Conservation (phyloP, 1,284 basidiomycete genomes). For the Macrocystidia cucumis region DNA sequence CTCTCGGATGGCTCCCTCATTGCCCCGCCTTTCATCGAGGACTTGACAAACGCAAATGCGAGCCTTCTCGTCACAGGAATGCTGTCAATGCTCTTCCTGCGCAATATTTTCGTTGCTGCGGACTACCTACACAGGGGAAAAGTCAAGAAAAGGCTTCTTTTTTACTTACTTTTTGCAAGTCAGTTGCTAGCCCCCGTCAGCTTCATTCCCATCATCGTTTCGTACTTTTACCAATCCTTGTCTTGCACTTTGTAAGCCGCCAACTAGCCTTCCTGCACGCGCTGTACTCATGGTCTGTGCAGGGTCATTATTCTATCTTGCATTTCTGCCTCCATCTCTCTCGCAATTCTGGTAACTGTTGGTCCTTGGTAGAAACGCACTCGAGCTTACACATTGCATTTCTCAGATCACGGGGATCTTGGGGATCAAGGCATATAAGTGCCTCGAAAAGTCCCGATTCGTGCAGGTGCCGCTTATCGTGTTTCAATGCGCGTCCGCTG, state of each 20-base stretch:
- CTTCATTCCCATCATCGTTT: constrained; percentile 33
- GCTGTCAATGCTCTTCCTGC: constrained; percentile 42
- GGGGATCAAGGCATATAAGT: constrained; percentile 61
- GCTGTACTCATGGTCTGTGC: constrained; percentile 3
- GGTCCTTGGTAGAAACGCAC: not conserved
- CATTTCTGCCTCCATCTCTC: constrained; percentile 29
- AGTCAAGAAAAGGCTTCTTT: constrained; percentile 56
- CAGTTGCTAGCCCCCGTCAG: constrained; percentile 45
- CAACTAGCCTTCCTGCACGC: constrained; percentile 1
- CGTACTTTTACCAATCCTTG: constrained; percentile 34
- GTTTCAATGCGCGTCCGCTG: constrained; percentile 34
- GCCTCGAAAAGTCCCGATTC: constrained; percentile 47
- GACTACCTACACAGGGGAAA: constrained; percentile 46
- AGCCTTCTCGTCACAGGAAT: constrained; percentile 40
- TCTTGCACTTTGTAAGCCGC: constrained; percentile 25
- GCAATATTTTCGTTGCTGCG: constrained; percentile 44
- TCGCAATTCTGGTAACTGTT: constrained; percentile 36
- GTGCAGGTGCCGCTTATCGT: constrained; percentile 34
- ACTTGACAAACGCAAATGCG: constrained; percentile 33
- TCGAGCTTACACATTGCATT: constrained; percentile 5
- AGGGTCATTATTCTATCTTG: constrained; percentile 33
- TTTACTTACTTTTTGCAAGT: constrained; percentile 46
- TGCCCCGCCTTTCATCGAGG: constrained; percentile 35
- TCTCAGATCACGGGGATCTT: constrained; percentile 53
- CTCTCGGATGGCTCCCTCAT: constrained; percentile 54